A percentile compares a stretch with the other conserved stretches of the same genome.
These are phyloP conservation scores for Starmerella etchellsii DNA, from an alignment of 805 yeast genomes.

Conservation along the genomic window DNA sequence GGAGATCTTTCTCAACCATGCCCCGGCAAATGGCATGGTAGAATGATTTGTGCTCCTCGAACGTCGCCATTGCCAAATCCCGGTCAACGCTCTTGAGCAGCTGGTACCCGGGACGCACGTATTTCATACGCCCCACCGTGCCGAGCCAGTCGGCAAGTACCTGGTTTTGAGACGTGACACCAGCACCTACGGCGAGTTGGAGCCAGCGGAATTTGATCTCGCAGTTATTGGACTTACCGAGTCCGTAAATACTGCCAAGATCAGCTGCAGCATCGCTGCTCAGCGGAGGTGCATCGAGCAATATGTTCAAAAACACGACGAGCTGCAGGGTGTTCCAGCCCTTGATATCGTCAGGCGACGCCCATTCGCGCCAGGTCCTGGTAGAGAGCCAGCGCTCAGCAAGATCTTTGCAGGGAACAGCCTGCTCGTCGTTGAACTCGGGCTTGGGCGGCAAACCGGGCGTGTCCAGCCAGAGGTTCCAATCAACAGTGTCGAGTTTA, in stretches of 20 bases:
- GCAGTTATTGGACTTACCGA: conserved; percentile 51
- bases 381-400: conserved; percentile 51
- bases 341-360: conserved; percentile 39
- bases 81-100: conserved; percentile 52
- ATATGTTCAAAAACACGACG: conserved; percentile 62
- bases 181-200: conserved; percentile 48
- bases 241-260: conserved; percentile 32
- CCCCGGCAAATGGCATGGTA: conserved; percentile 80
- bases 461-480: conserved; percentile 70
- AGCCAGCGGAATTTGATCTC: conserved; percentile 75
- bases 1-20: conserved; percentile 74
- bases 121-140: conserved; percentile 89
- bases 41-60: conserved; percentile 40
- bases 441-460: conserved; percentile 90
- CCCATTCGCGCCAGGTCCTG: conserved; percentile 27
- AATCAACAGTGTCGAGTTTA: conserved; percentile 57
- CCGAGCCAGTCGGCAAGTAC: conserved; percentile 72
- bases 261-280: conserved; percentile 26
- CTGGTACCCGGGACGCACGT: conserved; percentile 74
- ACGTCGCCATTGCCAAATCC: conserved; percentile 52
- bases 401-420: conserved; percentile 53
- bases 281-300: conserved; percentile 31
- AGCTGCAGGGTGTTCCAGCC: conserved; percentile 61
- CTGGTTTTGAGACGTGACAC: conserved; percentile 33
- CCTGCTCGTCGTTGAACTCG: conserved; percentile 62